phyloP scores from a whole-genome alignment of 257 asterid genomes.

The Buddleja alternifolia region DNA sequence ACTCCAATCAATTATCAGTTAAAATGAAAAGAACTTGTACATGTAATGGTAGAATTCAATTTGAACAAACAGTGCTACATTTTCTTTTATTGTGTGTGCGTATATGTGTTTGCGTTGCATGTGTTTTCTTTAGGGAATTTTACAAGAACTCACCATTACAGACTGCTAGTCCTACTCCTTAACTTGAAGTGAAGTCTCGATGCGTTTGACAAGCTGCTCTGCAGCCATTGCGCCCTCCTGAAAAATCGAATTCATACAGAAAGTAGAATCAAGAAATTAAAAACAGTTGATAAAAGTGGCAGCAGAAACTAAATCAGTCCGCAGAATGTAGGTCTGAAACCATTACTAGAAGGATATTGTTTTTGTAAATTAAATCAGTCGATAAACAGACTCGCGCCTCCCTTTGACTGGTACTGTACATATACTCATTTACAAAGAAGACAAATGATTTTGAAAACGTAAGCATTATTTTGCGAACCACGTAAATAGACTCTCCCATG shows the following conservation, averaged over 20 bases:
- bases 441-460: background rate
- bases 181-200: constrained; percentile 60
- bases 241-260: constrained; percentile 3
- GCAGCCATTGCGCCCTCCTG: constrained; percentile 83
- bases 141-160: constrained; percentile 16
- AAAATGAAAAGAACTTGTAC: background rate
- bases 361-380: no score
- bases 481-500: no score
- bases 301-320: background rate
- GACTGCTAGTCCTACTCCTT: constrained; percentile 20
- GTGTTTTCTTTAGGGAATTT: background rate
- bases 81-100: background rate
- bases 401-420: no score
- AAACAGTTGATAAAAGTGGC: background rate
- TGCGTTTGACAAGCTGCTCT: constrained; percentile 56
- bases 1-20: no score
- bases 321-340: background rate
- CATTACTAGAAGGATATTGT: background rate
- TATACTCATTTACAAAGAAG: no score
- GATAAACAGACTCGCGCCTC: no score
- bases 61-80: background rate
- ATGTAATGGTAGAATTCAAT: background rate
- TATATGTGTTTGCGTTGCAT: no score
- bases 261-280: background rate
- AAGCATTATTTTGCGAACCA: background rate